Evolutionary conservation across 1,139 yeast species (phyloP), one percentile per base, ranked within the genome.

Genomic region (Magnusiomyces ingens): DNA sequence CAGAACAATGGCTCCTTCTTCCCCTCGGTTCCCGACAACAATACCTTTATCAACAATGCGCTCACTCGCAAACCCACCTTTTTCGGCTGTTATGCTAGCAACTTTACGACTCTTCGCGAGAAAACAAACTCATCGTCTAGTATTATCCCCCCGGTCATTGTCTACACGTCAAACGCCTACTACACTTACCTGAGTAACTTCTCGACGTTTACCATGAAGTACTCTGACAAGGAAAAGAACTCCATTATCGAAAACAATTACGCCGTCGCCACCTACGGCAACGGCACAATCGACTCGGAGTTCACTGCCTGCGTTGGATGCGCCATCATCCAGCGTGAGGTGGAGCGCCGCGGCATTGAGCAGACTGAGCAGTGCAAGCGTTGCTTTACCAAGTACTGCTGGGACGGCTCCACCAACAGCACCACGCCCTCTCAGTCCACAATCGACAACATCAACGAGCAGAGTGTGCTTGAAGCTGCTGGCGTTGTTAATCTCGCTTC

Each of bases 281-380:
- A 89, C 66, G 72, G 81, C 45, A 85, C 96, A 3, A 71, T 84
- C 45, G 95, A 86, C 63, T 68, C 74, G 1, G 84, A 85, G 53
- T 90, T 90, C 84, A 75, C 79, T 52, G 78, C 85, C 6, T 90
- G 97, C 75, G 79, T 90, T 52, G 88, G 91, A 1, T 90, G 98
- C 75, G 97, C 97, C 8, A 80, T 90, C 52, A 75, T 90, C 55
- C 84, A 89, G 69, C 81, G 96, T 67, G 81, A 85, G 53, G 84
- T 85, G 66, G 95, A 89, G 71, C 78, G 95, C 63, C 71, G 76
- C 50, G 84, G 85, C 37, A 68, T 76, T 35, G 74, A 77, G 18
- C 84, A 82, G 58, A 78, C 90, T 6, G 82, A 78, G 1, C 90
- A 85, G 66, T 91, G 97, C 75, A 70, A 78, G 58, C 59, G 72